Conservation (phyloP, 331 rosid species). For the Malus hybrid region DNA sequence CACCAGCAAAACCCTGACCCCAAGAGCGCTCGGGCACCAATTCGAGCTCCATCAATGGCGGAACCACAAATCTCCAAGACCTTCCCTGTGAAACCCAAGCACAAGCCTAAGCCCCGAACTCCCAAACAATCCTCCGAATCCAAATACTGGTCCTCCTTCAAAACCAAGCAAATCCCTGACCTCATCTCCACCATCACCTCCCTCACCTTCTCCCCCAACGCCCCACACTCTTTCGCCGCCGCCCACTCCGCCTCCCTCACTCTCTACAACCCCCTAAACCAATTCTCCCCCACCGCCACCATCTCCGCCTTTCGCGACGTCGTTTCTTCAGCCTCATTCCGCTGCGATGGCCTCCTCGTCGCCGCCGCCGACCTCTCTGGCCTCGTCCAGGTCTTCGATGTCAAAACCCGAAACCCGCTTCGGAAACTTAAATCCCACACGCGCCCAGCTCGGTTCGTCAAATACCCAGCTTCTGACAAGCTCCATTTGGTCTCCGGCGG, state of each 20-base stretch:
- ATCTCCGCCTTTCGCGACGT: slow-evolving; percentile 57
- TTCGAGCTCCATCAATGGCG: slow-evolving; percentile 42
- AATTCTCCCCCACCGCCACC: slow-evolving; percentile 36
- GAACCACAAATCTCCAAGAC: slow-evolving; percentile 30
- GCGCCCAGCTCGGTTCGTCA: slow-evolving; percentile 73
- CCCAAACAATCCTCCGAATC: slow-evolving; percentile 56
- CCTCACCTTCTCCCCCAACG: slow-evolving; percentile 53
- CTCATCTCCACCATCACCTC: slow-evolving; percentile 55
- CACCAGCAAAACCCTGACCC: not conserved
- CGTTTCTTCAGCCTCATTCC: slow-evolving; percentile 67
- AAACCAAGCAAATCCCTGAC: slow-evolving; percentile 42
- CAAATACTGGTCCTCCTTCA: slow-evolving; percentile 85
- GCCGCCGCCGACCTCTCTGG: slow-evolving; percentile 86
- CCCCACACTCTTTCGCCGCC: slow-evolving; percentile 52
- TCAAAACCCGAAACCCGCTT: slow-evolving; percentile 48
- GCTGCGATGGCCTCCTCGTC: slow-evolving; percentile 65
- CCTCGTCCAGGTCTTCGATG: slow-evolving; percentile 63
- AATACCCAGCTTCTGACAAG: slow-evolving; percentile 54
- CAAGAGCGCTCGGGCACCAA: not conserved
- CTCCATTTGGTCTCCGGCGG: slow-evolving; percentile 79
- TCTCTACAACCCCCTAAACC: slow-evolving; percentile 42
- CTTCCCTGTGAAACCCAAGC: slow-evolving; percentile 61
- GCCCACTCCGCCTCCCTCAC: slow-evolving; percentile 62
- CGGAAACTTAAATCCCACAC: slow-evolving; percentile 64
- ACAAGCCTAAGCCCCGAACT: slow-evolving; percentile 55